Evolutionary conservation across 202 grass and related monocot species (phyloP).

Genomic region (Zoysia matrella): DNA sequence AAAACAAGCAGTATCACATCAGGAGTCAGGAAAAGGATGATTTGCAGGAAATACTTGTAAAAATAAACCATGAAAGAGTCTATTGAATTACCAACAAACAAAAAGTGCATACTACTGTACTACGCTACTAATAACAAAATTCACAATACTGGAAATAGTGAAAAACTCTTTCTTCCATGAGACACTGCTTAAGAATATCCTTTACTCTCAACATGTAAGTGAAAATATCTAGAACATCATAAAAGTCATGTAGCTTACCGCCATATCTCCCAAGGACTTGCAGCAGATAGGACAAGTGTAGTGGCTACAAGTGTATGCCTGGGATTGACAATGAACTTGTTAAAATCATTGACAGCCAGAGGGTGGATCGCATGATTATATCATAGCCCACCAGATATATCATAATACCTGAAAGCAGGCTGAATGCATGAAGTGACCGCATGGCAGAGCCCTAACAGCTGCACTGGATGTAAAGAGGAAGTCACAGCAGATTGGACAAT

Average conservation of each 20-base stretch:
- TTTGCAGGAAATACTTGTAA: constrained; percentile 4
- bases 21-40: background rate
- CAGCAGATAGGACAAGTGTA: constrained; percentile 23
- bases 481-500: too few species aligned
- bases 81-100: background rate
- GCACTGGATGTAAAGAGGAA: too few species aligned
- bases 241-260: constrained; percentile 62
- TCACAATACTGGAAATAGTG: background rate
- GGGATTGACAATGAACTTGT: constrained; percentile 39
- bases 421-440: constrained; percentile 60
- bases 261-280: constrained; percentile 98
- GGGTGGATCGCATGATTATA: constrained; percentile 23
- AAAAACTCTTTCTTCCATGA: constrained; percentile 14
- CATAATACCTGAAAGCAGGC: constrained; percentile 89
- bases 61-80: constrained; percentile 14
- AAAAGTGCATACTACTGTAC: background rate
- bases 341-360: constrained; percentile 32
- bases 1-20: background rate
- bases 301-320: constrained; percentile 42
- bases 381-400: constrained; percentile 32
- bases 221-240: constrained; percentile 13
- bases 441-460: too few species aligned
- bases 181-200: constrained; percentile 31
- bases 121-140: constrained; percentile 12
- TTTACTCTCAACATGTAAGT: constrained; percentile 2